Base-by-base conservation (phyloP, 805 yeast genomes). In the Hagleromyces aurorensis region DNA sequence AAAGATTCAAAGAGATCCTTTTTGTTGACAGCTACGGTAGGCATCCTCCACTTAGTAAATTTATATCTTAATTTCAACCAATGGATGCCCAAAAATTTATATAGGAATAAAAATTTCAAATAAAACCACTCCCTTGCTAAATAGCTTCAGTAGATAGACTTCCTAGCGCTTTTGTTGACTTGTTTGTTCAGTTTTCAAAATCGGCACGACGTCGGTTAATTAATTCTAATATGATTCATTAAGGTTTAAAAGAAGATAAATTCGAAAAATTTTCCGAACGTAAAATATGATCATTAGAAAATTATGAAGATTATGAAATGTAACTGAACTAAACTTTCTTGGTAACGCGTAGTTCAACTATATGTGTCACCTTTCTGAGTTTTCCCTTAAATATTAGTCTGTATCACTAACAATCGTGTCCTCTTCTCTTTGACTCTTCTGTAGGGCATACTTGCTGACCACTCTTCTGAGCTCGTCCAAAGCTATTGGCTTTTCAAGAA, bases 21-120 rank as follows among this genome's bases (percentile, higher is more conserved):
- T 57, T 93, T 87, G 59, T 91, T 96, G 42, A 91, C 96, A 17
- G 94, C 72, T 53, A 91, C 70, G 60, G 98, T 91, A 65, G 99
- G 99, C 99, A 91, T 91, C 10, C 19, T 43, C n/a, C n/a, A 19
- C 8, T 13, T 19, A 25, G 19, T 19, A 16, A n/a, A 25, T 12
- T 7, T 16, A 25, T 19, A 25, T 19, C 12, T 17, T 25, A 12
- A 12, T 16, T 10, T 17, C 7, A n/a, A n/a, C n/a, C n/a, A n/a
- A n/a, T n/a, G n/a, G n/a, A n/a, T n/a, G n/a, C n/a, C n/a, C n/a
- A n/a, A n/a, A n/a, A n/a, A n/a, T n/a, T n/a, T n/a, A n/a, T n/a
- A n/a, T n/a, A n/a, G n/a, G n/a, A n/a, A n/a, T n/a, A n/a, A n/a
- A n/a, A n/a, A n/a, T n/a, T n/a, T n/a, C n/a, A n/a, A n/a, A n/a